These are phyloP conservation scores for Graphilbum fragrans DNA, from an alignment of 2,329 filamentous ascomycete species.

Conservation along the genomic window DNA sequence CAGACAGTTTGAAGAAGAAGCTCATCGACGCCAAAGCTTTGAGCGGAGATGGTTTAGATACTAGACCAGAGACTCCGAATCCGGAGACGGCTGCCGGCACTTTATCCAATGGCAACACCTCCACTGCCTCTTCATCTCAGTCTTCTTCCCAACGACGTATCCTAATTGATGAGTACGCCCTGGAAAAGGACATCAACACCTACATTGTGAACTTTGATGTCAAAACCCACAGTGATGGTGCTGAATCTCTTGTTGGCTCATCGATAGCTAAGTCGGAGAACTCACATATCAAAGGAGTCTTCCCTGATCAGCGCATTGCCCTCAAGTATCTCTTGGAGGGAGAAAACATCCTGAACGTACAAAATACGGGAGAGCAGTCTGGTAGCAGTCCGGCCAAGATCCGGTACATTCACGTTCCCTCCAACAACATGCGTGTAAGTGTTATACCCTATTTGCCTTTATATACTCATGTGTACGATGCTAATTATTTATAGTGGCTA, in stretches of 20 bases:
- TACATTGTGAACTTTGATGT: neutral
- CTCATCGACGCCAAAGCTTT: too few relatives aligned
- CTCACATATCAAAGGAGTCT: neutral
- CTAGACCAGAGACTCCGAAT: too few relatives aligned
- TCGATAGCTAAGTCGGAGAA: neutral
- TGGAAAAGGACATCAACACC: constrained; percentile 4
- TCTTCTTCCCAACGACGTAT: neutral
- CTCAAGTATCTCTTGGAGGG: neutral
- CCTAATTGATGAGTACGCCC: neutral
- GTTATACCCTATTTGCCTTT: neutral
- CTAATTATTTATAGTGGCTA: neutral
- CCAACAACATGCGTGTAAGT: constrained; percentile 13
- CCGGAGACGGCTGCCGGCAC: too few relatives aligned
- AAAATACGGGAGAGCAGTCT: neutral
- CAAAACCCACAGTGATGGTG: neutral
- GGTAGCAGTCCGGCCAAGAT: neutral
- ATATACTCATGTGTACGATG: neutral
- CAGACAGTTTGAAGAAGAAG: too few relatives aligned
- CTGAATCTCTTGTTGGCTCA: neutral
- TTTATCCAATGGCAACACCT: too few relatives aligned
- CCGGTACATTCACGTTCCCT: constrained; percentile 11
- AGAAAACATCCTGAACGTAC: neutral
- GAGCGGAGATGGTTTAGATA: too few relatives aligned
- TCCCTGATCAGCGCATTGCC: constrained; percentile 1
- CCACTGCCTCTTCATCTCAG: too few relatives aligned